Evolutionary conservation across 148 eudicot species (phyloP), one percentile per base, ranked within the genome.

Genomic region (Nepenthes gracilis): DNA sequence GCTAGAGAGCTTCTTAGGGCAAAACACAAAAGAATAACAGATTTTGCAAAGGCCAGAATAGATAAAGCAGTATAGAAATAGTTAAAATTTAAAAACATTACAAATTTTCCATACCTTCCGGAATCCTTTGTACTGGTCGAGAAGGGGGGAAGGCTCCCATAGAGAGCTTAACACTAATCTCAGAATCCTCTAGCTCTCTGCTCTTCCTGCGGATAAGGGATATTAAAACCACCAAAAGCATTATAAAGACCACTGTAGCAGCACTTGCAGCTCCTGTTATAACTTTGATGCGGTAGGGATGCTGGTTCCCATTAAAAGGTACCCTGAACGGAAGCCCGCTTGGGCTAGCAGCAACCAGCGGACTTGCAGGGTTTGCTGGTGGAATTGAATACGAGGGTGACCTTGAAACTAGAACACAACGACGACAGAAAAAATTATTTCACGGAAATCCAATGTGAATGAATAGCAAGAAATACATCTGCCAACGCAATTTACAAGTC

Each of bases 191-290:
- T 9, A 94, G 85, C 81, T 94, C 92, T 72, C 63, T 71, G 60
- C 72, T 75, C 78, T 94, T 89, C 73, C 75, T 79, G 36, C 74
- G 84, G 70, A 89, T 85, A 69, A 94, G 79, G 65, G 84, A 64
- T 59, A 77, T 68, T 64, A 94, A 68, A 36, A 79, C 70, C 51
- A 71, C 56, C 66, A 94, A 74, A 75, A 85, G 77, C 68, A 68
- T 47, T 50, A 80, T 62, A 65, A 95, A 84, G 59, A 83, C 60
- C 12, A 72, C 81, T 35, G 92, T 81, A 70, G 86, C 79, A 51
- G 79, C 87, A 66, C 86, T 67, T 35, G 87, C 97, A 66, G 86
- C 67, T 63, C 72, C 76, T 53, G 87, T 81, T 59, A 84, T 55
- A 66, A 88, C 67, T 54, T 83, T 72, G 51, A 94, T 77, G 55